Evolutionary conservation across 2,329 filamentous ascomycete genomes (phyloP).

Genomic region (Colletotrichum tropicale): DNA sequence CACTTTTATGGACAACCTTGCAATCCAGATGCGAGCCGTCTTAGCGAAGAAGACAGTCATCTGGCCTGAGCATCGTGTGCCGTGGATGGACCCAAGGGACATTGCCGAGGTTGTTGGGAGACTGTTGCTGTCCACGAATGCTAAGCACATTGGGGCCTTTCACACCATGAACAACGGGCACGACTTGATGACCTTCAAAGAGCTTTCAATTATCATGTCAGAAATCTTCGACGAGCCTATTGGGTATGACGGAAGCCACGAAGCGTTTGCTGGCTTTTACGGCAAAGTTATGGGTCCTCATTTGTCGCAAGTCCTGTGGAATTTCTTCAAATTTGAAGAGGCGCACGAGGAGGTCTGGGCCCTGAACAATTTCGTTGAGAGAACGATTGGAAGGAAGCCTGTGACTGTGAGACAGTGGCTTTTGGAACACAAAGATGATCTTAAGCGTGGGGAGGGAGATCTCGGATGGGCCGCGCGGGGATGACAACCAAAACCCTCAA

Average conservation of each 20-base stretch:
- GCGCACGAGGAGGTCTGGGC: background rate
- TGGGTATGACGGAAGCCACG: background rate
- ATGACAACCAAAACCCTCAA: background rate
- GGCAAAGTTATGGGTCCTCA: background rate
- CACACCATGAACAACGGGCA: background rate
- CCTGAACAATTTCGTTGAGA: background rate
- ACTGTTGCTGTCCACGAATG: background rate
- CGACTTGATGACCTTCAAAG: background rate
- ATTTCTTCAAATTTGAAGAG: background rate
- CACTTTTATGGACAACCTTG: background rate
- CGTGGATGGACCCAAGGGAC: background rate
- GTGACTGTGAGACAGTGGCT: background rate
- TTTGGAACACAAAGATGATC: background rate
- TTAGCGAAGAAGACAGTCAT: background rate
- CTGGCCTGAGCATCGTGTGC: slow-evolving; percentile 2
- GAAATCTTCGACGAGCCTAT: background rate
- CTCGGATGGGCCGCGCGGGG: background rate
- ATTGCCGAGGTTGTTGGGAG: background rate
- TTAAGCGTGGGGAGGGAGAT: background rate
- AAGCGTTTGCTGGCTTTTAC: background rate
- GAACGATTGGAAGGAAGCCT: background rate
- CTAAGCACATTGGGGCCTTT: background rate
- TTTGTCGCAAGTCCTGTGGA: background rate
- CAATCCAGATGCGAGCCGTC: background rate
- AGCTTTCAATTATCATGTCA: background rate